Percentiles rank a stretch among this genome's conserved stretches.
These are phyloP conservation scores for Corynespora cassiicola DNA, from an alignment of 2,329 filamentous ascomycete species.

Conservation along the genomic window DNA sequence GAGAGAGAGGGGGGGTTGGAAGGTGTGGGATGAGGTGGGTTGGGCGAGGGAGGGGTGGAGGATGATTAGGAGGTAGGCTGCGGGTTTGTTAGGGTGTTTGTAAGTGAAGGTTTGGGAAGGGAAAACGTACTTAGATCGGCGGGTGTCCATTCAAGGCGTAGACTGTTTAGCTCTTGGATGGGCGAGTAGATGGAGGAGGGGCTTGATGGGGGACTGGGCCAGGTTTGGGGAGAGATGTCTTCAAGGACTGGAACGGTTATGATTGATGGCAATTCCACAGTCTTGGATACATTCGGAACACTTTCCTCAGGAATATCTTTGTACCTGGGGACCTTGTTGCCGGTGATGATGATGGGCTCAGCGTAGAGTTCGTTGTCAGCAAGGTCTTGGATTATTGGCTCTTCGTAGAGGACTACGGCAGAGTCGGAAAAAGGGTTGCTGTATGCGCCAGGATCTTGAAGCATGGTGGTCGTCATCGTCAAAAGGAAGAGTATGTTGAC, in stretches of 20 bases:
- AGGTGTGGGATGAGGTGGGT: slow-evolving; percentile 15
- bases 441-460: too few relatives aligned
- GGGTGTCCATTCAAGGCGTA: slow-evolving; percentile 20
- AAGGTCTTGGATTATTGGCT: too few relatives aligned
- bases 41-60: slow-evolving; percentile 19
- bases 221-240: slow-evolving; percentile 1
- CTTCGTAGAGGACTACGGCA: too few relatives aligned
- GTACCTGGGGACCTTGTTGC: neutral
- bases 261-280: too few relatives aligned
- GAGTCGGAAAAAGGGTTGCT: too few relatives aligned
- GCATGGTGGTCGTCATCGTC: too few relatives aligned
- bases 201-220: neutral
- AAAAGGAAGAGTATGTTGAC: too few relatives aligned
- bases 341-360: neutral
- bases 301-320: too few relatives aligned
- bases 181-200: slow-evolving; percentile 5
- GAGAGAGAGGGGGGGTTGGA: slow-evolving; percentile 19
- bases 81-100: slow-evolving; percentile 5
- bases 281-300: too few relatives aligned
- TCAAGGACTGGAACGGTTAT: too few relatives aligned
- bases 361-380: slow-evolving; percentile 11
- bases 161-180: neutral
- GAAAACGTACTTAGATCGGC: slow-evolving; percentile 19
- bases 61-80: slow-evolving; percentile 25
- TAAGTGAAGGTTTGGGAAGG: neutral